Percentiles rank a stretch among this genome's conserved stretches.
Evolutionary conservation across 2,329 filamentous ascomycete species (phyloP).

Genomic region (Phaeosphaeria sp.): DNA sequence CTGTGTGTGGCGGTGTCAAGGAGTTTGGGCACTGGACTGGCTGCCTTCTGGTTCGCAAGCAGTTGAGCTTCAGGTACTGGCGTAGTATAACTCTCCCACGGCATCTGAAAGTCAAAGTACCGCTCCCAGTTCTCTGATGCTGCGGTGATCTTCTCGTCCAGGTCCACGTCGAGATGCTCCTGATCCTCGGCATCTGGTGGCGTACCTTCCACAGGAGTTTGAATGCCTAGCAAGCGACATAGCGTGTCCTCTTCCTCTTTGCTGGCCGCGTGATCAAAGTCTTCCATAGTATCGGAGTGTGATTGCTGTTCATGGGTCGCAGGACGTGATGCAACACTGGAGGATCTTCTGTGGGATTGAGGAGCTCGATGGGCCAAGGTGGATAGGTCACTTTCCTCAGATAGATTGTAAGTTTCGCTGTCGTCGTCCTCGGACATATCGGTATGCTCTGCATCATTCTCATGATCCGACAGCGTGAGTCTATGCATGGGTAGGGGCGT

Average conservation of each 20-base stretch:
- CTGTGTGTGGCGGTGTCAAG: neutral
- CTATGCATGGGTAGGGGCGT: conserved; percentile 35
- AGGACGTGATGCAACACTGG: conserved; percentile 6
- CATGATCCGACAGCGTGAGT: conserved; percentile 17
- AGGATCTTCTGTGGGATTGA: conserved; percentile 5
- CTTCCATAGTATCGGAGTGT: conserved; percentile 39
- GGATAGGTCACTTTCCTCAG: neutral
- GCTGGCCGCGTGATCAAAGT: conserved; percentile 55
- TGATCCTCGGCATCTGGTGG: conserved; percentile 33
- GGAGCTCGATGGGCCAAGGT: neutral
- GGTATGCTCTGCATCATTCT: conserved; percentile 1
- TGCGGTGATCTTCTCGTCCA: conserved; percentile 34
- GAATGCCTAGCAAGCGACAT: conserved; percentile 51
- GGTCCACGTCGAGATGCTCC: conserved; percentile 11
- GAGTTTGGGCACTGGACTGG: neutral
- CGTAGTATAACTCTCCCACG: conserved; percentile 56
- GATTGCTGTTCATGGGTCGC: neutral
- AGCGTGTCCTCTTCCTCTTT: conserved; percentile 55
- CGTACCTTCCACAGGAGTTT: conserved; percentile 15
- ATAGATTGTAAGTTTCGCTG: neutral
- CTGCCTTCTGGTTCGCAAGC: conserved; percentile 23
- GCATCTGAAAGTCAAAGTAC: conserved; percentile 53
- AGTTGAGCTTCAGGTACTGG: conserved; percentile 27
- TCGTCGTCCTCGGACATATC: neutral
- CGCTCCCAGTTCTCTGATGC: conserved; percentile 58